Base-by-base conservation (phyloP, 805 yeast genomes). In the Kurtzmaniella fragi region DNA sequence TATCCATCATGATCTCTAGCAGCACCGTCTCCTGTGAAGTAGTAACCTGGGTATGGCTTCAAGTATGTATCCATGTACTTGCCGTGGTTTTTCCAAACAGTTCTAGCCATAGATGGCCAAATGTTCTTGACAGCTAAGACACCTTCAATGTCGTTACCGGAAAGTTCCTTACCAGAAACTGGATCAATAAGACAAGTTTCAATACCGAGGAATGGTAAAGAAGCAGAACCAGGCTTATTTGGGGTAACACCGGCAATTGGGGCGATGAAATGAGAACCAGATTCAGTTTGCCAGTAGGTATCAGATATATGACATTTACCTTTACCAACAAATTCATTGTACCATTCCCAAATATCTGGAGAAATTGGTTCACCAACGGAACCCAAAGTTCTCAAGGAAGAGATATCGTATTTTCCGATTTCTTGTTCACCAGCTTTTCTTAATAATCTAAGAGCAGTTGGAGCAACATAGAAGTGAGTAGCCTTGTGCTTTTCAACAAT, bases 21-120 rank as follows among this genome's bases (percentile, higher is more conserved):
- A 39, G 97, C 98, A 68, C 98, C 98, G 62, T 91, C 99, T 54
- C 99, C 99, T 10, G 97, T 85, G 74, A 93, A 93, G 71, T 89
- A 93, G 68, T 77, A 80, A 42, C 95, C 95, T 43, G 91, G 87
- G 71, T 91, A 93, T 38, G 96, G 96, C 54, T 81, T 82, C 59
- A 93, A 73, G 64, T 93, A 93, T 31, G 98, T 93, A 45, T 91
- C 97, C 54, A 89, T 69, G 68, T 75, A 91, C 54, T 96, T 81
- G 46, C 70, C 67, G 62, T 91, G 95, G 62, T 90, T 88, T 58
- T 82, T 83, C 81, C 82, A 90, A 44, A 93, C 93, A 39, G 96
- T 81, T 70, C 99, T 83, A 25, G 98, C 93, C 82, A 93, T 90
- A n/a, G 97, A 89, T 41, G 99, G 99, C 99, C 99, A 93, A 28